phyloP scores from a whole-genome alignment of 179 eudicot genomes.

The Kewa caespitosa region DNA sequence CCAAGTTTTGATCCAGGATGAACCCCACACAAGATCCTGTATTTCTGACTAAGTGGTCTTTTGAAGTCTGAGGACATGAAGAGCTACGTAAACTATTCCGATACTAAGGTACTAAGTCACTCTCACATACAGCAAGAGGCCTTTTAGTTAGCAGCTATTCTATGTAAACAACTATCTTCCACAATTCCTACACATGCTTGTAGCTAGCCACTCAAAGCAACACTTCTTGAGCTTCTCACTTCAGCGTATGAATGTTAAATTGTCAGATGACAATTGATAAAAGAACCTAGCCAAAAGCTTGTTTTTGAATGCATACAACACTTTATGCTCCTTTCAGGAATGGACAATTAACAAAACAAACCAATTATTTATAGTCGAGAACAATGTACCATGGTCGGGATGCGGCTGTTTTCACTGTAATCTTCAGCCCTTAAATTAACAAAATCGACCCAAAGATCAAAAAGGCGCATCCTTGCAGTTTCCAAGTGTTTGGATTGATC shows the following conservation, averaged over 20 bases:
- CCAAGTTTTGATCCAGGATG: too few species aligned
- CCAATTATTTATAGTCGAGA: not conserved
- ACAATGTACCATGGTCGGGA: slow-evolving; percentile 81
- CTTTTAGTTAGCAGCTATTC: not conserved
- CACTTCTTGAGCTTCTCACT: not conserved
- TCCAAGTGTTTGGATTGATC: slow-evolving; percentile 99
- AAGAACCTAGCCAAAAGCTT: not conserved
- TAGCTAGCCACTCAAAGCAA: not conserved
- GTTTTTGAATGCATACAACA: not conserved
- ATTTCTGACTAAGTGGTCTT: not conserved
- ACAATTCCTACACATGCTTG: not conserved
- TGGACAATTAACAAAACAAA: not conserved
- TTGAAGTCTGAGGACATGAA: not conserved
- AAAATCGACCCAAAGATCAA: slow-evolving; percentile 81
- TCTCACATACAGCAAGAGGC: not conserved
- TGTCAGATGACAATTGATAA: not conserved
- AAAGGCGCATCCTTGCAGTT: slow-evolving; percentile 95
- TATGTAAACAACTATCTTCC: not conserved
- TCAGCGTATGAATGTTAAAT: not conserved
- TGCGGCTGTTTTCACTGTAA: slow-evolving; percentile 86
- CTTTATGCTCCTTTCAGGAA: not conserved
- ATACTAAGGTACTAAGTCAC: not conserved
- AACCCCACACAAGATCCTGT: not conserved
- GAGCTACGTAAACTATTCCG: not conserved
- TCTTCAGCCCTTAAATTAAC: slow-evolving; percentile 93